Percentiles rank a stretch among this genome's conserved stretches.
phyloP scores from a whole-genome alignment of 179 eudicot species.

The Vitellaria paradoxa region DNA sequence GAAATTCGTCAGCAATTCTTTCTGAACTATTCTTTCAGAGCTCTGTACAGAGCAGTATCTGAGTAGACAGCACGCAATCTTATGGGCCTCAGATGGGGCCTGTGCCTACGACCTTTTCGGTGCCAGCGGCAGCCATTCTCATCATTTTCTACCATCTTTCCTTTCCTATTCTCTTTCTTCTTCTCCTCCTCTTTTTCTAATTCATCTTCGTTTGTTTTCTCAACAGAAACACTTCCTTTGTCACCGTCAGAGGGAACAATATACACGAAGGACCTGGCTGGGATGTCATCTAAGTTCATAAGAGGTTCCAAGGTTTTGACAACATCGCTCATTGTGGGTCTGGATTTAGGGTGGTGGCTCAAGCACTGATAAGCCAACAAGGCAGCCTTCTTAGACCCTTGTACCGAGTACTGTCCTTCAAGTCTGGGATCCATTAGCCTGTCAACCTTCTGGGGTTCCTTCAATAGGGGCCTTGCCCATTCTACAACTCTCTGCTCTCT shows the following conservation, averaged over 20 bases:
- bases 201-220: neutral
- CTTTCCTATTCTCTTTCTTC: constrained; percentile 11
- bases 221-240: neutral
- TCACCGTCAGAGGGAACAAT: constrained; percentile 35
- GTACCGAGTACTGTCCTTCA: constrained; percentile 74
- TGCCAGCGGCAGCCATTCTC: neutral
- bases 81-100: constrained; percentile 11
- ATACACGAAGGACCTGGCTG: constrained; percentile 55
- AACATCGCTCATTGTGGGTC: constrained; percentile 70
- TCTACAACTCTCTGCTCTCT: constrained; percentile 70
- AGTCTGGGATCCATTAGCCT: constrained; percentile 68
- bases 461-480: constrained; percentile 69
- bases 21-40: neutral
- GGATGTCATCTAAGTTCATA: constrained; percentile 45
- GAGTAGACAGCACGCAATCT: constrained; percentile 15
- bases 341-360: constrained; percentile 59
- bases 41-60: constrained; percentile 16
- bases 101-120: constrained; percentile 21
- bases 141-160: too few species aligned
- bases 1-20: too few species aligned
- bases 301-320: constrained; percentile 62
- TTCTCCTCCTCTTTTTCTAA: neutral
- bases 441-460: constrained; percentile 58
- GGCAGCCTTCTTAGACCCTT: constrained; percentile 70
- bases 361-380: constrained; percentile 71